phyloP scores from a whole-genome alignment of 192 early-diverging fungal species.

The Tieghemiomyces parasiticus region DNA sequence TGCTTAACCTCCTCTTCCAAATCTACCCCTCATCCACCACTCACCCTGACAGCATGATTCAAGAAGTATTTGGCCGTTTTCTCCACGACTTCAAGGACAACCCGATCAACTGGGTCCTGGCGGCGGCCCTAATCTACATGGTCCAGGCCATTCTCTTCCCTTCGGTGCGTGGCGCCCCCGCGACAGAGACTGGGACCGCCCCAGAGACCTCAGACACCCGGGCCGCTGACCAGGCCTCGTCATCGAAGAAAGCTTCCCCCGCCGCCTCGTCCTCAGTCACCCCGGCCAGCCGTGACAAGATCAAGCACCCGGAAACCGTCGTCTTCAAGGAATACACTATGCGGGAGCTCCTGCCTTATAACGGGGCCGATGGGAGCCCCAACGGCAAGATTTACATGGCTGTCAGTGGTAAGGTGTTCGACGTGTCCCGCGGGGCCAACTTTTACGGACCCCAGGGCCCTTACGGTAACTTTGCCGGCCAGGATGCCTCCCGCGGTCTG shows the following conservation, averaged over 20 bases:
- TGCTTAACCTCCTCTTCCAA: too few relatives aligned
- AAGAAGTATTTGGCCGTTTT: neutral
- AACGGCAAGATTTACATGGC: constrained; percentile 47
- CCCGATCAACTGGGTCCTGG: constrained; percentile 8
- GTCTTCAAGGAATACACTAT: constrained; percentile 6
- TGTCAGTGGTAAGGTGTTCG: constrained; percentile 77
- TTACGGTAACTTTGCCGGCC: constrained; percentile 93
- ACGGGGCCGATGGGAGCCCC: neutral
- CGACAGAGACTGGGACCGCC: neutral
- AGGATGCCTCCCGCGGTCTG: constrained; percentile 89
- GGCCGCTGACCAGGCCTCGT: neutral
- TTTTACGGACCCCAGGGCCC: constrained; percentile 89
- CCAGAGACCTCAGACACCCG: neutral
- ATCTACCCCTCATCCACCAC: too few relatives aligned
- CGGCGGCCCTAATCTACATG: constrained; percentile 6
- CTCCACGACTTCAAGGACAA: constrained; percentile 1
- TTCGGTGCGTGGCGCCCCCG: neutral
- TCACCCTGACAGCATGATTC: neutral
- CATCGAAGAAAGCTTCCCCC: neutral
- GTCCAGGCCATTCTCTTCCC: constrained; percentile 9
- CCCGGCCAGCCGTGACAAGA: neutral
- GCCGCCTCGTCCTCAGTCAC: neutral
- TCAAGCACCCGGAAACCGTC: neutral
- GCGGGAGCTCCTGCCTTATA: neutral
- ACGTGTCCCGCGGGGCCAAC: constrained; percentile 61